phyloP scores from a whole-genome alignment of 352 stramenopile genomes.

The Pythium periplocum region DNA sequence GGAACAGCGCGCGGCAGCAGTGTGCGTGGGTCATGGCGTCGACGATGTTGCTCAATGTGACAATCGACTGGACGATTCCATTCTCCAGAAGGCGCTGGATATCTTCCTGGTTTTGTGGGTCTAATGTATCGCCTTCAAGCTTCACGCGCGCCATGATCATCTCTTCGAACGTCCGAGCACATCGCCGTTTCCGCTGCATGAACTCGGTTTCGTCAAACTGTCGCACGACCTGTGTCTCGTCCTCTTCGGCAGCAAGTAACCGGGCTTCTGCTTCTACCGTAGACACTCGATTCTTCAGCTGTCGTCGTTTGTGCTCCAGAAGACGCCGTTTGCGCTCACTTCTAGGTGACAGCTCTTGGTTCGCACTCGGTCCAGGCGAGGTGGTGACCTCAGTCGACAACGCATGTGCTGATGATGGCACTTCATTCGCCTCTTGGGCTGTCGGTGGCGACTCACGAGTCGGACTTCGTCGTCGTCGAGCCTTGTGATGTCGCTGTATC shows the following conservation, averaged over 20 bases:
- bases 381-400: background rate
- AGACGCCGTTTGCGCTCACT: background rate
- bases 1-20: constrained; percentile 68
- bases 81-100: constrained; percentile 47
- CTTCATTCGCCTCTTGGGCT: background rate
- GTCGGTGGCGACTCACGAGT: background rate
- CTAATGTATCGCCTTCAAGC: constrained; percentile 6
- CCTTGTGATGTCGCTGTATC: background rate
- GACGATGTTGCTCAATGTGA: constrained; percentile 34
- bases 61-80: constrained; percentile 60
- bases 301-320: background rate
- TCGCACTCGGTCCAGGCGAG: background rate
- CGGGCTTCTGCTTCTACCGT: too few species aligned
- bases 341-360: background rate
- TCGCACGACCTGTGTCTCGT: background rate
- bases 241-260: background rate
- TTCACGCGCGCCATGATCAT: constrained; percentile 53
- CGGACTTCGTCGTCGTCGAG: background rate
- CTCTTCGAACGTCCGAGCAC: constrained; percentile 70
- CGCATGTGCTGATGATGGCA: background rate
- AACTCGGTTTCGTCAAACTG: constrained; percentile 25
- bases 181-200: constrained; percentile 54
- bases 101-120: constrained; percentile 1
- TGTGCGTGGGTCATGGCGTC: constrained; percentile 51
- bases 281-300: background rate